Evolutionary conservation across 225 moss, liverwort and hornwort species (phyloP).

Genomic region (Bryum argenteum): DNA sequence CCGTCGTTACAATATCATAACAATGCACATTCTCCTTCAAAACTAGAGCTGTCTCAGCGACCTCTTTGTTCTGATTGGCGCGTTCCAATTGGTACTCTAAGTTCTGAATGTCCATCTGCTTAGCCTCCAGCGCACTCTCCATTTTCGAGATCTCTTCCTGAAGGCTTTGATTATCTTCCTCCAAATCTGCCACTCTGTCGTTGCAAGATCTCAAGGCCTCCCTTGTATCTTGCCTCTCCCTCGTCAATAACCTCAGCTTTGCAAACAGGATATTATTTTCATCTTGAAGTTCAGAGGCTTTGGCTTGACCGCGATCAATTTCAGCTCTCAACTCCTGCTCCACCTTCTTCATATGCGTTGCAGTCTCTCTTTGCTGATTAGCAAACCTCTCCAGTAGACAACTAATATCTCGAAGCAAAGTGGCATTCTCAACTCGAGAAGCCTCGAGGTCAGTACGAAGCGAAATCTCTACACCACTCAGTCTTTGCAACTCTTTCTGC

Average conservation of each 20-base stretch:
- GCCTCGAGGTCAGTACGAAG: constrained; percentile 75
- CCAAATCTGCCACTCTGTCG: constrained; percentile 57
- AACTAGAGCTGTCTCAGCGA: constrained; percentile 72
- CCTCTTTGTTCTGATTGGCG: constrained; percentile 64
- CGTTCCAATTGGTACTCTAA: constrained; percentile 67
- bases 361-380: constrained; percentile 45
- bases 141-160: constrained; percentile 63
- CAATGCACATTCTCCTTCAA: constrained; percentile 66
- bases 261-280: constrained; percentile 71
- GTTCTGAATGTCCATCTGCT: constrained; percentile 71
- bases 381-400: constrained; percentile 60
- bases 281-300: constrained; percentile 72
- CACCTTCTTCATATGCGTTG: constrained; percentile 45
- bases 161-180: constrained; percentile 61
- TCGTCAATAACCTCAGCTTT: constrained; percentile 61
- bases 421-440: constrained; percentile 61
- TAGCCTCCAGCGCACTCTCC: constrained; percentile 64
- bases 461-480: constrained; percentile 76
- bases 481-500: constrained; percentile 77
- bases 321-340: constrained; percentile 65
- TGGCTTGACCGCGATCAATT: constrained; percentile 66
- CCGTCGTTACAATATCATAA: constrained; percentile 49
- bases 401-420: constrained; percentile 63
- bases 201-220: constrained; percentile 64
- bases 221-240: constrained; percentile 67